Conservation (phyloP, 805 yeast species). For the Alloascoidea africana region DNA sequence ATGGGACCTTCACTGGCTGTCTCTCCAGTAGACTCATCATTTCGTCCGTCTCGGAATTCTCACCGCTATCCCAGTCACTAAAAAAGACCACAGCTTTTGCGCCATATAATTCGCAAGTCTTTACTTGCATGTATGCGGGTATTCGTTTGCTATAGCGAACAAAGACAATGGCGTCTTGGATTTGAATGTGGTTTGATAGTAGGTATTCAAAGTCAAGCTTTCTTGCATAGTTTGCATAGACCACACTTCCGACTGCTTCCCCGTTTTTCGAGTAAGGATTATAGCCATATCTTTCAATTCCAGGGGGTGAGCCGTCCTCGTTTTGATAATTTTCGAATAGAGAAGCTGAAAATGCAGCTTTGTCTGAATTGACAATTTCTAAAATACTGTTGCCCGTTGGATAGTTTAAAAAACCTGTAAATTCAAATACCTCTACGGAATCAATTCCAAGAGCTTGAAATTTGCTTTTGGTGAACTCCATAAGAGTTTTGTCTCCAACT, state of each 20-base stretch:
- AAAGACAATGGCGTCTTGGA: conserved; percentile 38
- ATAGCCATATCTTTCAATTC: conserved; percentile 16
- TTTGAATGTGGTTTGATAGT: conserved; percentile 19
- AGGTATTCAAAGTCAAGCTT: conserved; percentile 34
- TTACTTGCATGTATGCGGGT: conserved; percentile 34
- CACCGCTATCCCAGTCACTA: conserved; percentile 19
- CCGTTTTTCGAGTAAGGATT: conserved; percentile 58
- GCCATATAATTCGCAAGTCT: conserved; percentile 38
- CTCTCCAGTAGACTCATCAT: conserved; percentile 7
- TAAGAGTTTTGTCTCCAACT: conserved; percentile 63
- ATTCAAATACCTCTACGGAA: conserved; percentile 31
- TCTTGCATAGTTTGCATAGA: conserved; percentile 59
- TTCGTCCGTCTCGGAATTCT: conserved; percentile 18
- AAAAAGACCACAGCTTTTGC: conserved; percentile 60
- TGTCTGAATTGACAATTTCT: conserved; percentile 19
- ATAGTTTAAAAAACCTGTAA: conserved; percentile 48
- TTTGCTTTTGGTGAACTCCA: conserved; percentile 45
- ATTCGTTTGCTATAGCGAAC: conserved; percentile 38
- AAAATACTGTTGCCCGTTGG: conserved; percentile 25
- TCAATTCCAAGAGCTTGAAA: conserved; percentile 43
- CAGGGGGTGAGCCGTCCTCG: conserved; percentile 11
- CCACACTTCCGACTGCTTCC: conserved; percentile 31
- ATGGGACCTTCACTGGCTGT: conserved; percentile 4
- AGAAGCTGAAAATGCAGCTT: conserved; percentile 19
- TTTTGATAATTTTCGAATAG: conserved; percentile 20